These are phyloP conservation scores for Carex littledalei DNA, from an alignment of 176 grass and related monocot species.

Conservation along the genomic window DNA sequence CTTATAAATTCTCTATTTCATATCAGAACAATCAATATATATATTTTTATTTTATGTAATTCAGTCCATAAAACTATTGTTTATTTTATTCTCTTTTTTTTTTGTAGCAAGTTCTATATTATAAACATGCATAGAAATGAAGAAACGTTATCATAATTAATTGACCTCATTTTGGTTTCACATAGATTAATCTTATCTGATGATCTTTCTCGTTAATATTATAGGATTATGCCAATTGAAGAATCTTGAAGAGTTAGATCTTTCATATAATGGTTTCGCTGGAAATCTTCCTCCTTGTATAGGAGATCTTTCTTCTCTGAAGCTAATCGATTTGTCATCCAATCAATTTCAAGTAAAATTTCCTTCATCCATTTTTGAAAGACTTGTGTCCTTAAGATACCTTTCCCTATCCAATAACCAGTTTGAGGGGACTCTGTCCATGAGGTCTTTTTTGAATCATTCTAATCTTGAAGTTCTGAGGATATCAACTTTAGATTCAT, in stretches of 20 bases:
- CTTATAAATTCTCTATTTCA: no score
- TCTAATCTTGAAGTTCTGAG: background rate
- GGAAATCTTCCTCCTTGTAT: background rate
- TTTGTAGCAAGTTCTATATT: no score
- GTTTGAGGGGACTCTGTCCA: no score
- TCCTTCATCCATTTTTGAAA: background rate
- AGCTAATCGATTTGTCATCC: background rate
- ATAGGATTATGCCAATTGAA: background rate
- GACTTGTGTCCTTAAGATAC: background rate
- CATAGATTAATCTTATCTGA: no score
- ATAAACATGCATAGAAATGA: no score
- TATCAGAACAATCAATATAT: no score
- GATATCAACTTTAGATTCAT: background rate
- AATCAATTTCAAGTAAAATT: slow-evolving; percentile 19
- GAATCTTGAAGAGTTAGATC: background rate
- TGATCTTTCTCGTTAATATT: background rate
- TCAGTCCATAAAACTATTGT: no score
- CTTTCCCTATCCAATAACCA: no score
- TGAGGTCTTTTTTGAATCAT: background rate
- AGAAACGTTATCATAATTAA: background rate
- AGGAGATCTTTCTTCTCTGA: background rate
- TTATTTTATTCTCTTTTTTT: no score
- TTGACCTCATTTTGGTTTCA: background rate
- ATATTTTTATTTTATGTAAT: no score
- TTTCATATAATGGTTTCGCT: background rate